These are phyloP conservation scores for Lobosporangium transversale DNA, from an alignment of 192 early-diverging fungal species.

Conservation along the genomic window DNA sequence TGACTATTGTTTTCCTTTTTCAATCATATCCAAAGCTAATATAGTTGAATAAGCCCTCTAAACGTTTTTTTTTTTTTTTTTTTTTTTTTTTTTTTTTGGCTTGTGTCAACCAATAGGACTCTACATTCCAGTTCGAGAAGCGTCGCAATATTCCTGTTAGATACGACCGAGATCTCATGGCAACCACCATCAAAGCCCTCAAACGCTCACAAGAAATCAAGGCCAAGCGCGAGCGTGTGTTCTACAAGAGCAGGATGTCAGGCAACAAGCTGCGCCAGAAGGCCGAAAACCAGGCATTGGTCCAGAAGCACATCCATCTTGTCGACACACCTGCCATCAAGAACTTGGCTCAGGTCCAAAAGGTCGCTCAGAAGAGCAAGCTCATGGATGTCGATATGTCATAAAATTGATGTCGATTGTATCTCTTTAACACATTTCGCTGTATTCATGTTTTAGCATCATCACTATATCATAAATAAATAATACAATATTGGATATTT, in stretches of 20 bases:
- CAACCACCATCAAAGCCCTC: constrained; percentile 98
- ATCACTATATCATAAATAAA: no score
- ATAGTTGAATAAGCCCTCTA: not conserved
- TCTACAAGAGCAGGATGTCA: constrained; percentile 90
- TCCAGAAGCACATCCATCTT: constrained; percentile 91
- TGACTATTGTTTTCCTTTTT: not conserved
- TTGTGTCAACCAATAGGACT: constrained; percentile 66
- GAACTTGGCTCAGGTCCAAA: constrained; percentile 72
- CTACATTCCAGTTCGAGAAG: constrained; percentile 98
- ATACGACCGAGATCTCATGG: constrained; percentile 97
- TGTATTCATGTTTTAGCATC: not conserved
- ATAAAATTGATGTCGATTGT: no score
- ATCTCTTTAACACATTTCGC: no score
- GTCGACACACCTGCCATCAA: constrained; percentile 69
- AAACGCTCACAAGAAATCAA: constrained; percentile 97
- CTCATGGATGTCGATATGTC: constrained; percentile 77
- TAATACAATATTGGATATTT: no score
- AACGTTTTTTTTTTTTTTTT: not conserved
- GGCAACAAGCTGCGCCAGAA: constrained; percentile 88
- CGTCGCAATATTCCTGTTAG: constrained; percentile 97
- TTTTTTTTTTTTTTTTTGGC: not conserved
- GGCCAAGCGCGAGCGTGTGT: constrained; percentile 90
- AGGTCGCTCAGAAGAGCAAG: constrained; percentile 59
- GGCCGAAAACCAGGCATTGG: constrained; percentile 75
- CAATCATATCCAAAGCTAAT: not conserved